A percentile compares a stretch with the other conserved stretches of the same genome.
phyloP scores from a whole-genome alignment of 73 alveolate species.

The Uronychia binucleata region DNA sequence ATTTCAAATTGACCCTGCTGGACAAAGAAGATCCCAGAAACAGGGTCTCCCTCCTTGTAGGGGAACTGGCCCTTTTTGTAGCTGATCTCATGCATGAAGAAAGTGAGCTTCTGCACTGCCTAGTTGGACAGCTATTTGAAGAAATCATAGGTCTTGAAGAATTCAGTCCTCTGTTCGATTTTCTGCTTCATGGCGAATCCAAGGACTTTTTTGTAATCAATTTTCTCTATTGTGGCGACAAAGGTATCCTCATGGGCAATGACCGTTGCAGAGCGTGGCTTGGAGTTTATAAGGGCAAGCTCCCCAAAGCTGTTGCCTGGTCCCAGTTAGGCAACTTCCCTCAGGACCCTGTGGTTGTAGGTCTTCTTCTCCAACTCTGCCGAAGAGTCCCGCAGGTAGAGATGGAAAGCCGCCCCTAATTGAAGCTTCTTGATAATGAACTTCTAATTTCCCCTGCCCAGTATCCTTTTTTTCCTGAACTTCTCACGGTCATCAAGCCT shows the following conservation, averaged over 20 bases:
- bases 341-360: neutral
- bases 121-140: neutral
- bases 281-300: conserved; percentile 12
- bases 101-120: neutral
- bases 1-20: neutral
- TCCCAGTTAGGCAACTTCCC: conserved; percentile 10
- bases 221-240: conserved; percentile 17
- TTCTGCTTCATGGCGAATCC: neutral
- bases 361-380: neutral
- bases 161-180: neutral
- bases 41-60: neutral
- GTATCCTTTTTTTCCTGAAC: neutral
- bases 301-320: conserved; percentile 28
- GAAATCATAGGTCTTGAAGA: neutral
- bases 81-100: neutral
- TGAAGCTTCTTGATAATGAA: neutral
- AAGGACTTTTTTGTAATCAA: conserved; percentile 15
- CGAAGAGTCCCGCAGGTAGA: neutral
- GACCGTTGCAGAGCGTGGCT: conserved; percentile 19
- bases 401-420: neutral
- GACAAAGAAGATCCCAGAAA: neutral
- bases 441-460: neutral
- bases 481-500: neutral
- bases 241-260: neutral
- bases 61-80: neutral